Percentiles rank a stretch among this genome's conserved stretches.
These are phyloP conservation scores for Penicillium nordicum DNA, from an alignment of 2,329 filamentous ascomycete genomes.

Conservation along the genomic window DNA sequence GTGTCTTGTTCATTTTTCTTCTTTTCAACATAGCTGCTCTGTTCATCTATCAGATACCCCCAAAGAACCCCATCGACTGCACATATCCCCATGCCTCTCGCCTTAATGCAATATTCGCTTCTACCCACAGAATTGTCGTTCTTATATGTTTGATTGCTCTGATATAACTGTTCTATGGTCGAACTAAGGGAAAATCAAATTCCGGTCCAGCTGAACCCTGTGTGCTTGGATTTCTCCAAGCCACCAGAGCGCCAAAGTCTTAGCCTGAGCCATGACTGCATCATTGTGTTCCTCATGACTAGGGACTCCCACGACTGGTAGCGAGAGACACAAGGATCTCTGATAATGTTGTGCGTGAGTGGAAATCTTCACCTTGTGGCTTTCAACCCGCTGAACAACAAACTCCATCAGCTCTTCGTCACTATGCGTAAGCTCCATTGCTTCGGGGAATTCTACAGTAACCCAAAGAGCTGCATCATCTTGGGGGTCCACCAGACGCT, in stretches of 20 bases:
- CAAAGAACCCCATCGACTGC: not conserved
- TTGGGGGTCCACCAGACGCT: not conserved
- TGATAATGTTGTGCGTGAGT: not conserved
- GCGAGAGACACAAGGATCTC: not conserved
- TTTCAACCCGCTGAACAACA: not conserved
- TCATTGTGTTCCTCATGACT: not conserved
- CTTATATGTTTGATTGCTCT: not conserved
- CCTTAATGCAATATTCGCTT: not conserved
- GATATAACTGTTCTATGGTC: not conserved
- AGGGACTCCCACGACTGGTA: not conserved
- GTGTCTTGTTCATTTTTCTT: no score
- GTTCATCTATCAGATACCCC: not conserved
- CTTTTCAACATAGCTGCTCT: not conserved
- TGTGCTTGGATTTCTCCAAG: not conserved
- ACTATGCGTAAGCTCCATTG: not conserved
- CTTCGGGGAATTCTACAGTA: not conserved
- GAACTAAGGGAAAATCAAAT: not conserved
- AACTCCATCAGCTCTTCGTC: not conserved
- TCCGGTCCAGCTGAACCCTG: not conserved
- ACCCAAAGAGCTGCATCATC: not conserved
- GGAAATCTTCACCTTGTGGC: not conserved
- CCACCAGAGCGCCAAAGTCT: not conserved
- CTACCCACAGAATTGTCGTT: not conserved
- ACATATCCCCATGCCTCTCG: not conserved
- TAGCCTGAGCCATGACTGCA: no score